phyloP scores from a whole-genome alignment of 495 filamentous ascomycete species.

The Podospora didyma region DNA sequence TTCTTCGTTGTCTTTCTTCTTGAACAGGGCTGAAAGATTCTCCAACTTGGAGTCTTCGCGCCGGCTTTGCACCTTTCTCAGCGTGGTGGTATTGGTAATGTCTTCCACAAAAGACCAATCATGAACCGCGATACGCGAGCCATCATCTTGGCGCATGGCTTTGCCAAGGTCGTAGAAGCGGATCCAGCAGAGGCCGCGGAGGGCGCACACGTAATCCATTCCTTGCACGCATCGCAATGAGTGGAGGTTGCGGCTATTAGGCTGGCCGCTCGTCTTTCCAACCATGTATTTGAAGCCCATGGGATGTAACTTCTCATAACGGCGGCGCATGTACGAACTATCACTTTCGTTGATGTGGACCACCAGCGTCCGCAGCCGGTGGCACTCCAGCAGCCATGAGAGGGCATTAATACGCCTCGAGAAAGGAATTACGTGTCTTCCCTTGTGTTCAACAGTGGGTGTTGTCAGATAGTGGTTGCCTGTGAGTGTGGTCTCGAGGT shows the following conservation, averaged over 20 bases:
- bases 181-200: constrained; percentile 35
- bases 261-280: constrained; percentile 26
- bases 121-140: constrained; percentile 8
- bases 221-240: constrained; percentile 34
- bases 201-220: constrained; percentile 33
- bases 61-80: constrained; percentile 12
- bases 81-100: constrained; percentile 16
- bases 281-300: constrained; percentile 8
- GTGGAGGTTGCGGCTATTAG: constrained; percentile 27
- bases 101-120: constrained; percentile 36
- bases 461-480: constrained; percentile 25
- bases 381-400: constrained; percentile 21
- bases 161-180: constrained; percentile 30
- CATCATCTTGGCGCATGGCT: background rate
- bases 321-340: constrained; percentile 17
- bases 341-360: constrained; percentile 33
- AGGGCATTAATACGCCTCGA: constrained; percentile 27
- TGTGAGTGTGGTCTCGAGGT: constrained; percentile 32
- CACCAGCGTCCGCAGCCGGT: constrained; percentile 29
- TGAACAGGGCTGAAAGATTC: constrained; percentile 20
- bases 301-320: constrained; percentile 26
- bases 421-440: background rate
- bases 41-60: constrained; percentile 17
- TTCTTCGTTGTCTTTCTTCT: too few relatives aligned
- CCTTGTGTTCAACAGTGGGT: background rate